A percentile compares a stretch with the other conserved stretches of the same genome.
phyloP scores from a whole-genome alignment of 2,329 filamentous ascomycete genomes.

The Xylariaceae sp. region DNA sequence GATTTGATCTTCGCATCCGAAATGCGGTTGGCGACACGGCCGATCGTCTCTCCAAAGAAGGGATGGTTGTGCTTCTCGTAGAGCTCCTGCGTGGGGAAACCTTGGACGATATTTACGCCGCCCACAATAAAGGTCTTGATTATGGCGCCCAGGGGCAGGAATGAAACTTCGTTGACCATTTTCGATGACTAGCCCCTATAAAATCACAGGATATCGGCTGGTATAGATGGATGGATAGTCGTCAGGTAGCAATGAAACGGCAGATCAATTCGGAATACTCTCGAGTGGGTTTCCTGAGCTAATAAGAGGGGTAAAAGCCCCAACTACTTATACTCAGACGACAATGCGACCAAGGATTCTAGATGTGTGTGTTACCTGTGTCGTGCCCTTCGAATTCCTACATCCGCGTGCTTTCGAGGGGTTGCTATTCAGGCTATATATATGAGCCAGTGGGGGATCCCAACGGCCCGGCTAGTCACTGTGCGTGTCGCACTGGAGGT shows the following conservation, averaged over 20 bases:
- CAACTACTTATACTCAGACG: neutral
- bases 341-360: neutral
- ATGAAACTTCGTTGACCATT: slow-evolving; percentile 46
- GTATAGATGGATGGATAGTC: neutral
- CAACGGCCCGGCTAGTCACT: too few relatives aligned
- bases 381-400: neutral
- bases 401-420: neutral
- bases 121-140: slow-evolving; percentile 76
- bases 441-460: neutral
- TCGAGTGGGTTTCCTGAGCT: neutral
- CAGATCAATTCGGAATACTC: too few relatives aligned
- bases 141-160: slow-evolving; percentile 72
- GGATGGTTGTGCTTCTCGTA: slow-evolving; percentile 72
- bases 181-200: neutral
- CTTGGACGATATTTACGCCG: slow-evolving; percentile 80
- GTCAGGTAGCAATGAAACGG: neutral
- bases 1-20: slow-evolving; percentile 62
- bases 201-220: neutral
- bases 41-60: slow-evolving; percentile 92
- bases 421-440: slow-evolving; percentile 15
- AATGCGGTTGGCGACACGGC: slow-evolving; percentile 77
- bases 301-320: neutral
- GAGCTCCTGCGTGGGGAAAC: slow-evolving; percentile 68
- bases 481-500: too few relatives aligned
- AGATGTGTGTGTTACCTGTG: neutral